Base-by-base conservation (phyloP, 768 basidiomycete genomes). In the Tephrocybe rancida region DNA sequence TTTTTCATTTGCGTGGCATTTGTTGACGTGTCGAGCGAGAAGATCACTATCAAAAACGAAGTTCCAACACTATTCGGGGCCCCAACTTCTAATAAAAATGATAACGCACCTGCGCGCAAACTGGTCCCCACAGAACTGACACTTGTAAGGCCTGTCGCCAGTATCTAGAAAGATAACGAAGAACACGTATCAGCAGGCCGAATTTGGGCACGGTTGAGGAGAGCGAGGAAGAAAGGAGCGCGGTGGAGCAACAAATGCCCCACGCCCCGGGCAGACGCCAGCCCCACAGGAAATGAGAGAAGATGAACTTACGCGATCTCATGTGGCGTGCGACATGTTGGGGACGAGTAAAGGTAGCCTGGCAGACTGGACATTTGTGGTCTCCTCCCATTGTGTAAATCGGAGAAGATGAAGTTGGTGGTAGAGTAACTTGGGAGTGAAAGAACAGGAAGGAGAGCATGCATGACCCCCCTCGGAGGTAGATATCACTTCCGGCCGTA, bases 301-400 rank as follows among this genome's bases (percentile, higher is more conserved):
- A 39, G 38, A 21, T 25, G 38, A 13, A 85, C 90, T 73, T 74
- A 92, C 90, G 91, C 61, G 90, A 92, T 69, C 91, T 85, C 90
- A 93, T 92, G 71, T 92, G 92, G 45, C 91, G 75, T 0, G 90
- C 89, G 43, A 94, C 92, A 83, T 94, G 91, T 64, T 93, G 91
- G 25, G 91, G 91, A 48, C 91, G 81, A 21, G 92, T 94, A 60
- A 94, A 94, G 0, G 90, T 92, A 0, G 92, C 88, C 58, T 88
- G 83, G 68, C 91, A 94, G 11, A 93, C 90, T 16, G 91, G 86
- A 67, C 92, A 93, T 69, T 87, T 88, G 79, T 90, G 88, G 72
- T 90, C 88, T 32, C 88, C 88, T 55, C 80, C 89, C 88, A 90
- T 90, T n/a, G 54, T 63, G n/a, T n/a, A n/a, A n/a, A n/a, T n/a